These are phyloP conservation scores for Myxozyma lipomycoides DNA, from an alignment of 805 yeast species.

Conservation along the genomic window DNA sequence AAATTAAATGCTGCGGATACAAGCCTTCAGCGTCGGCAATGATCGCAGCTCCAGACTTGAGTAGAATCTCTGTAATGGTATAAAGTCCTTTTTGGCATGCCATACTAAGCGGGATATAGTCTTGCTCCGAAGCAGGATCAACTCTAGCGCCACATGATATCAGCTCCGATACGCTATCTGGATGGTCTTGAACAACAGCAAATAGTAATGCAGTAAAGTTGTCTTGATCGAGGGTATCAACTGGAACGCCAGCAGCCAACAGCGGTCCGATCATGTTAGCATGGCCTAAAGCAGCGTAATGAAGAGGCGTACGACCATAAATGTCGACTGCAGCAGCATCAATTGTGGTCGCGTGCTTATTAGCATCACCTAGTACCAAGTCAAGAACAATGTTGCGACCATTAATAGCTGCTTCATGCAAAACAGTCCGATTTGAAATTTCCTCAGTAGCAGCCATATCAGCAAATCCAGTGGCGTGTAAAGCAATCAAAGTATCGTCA, in stretches of 20 bases:
- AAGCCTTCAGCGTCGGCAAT: slow-evolving; percentile 78
- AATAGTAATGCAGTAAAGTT: slow-evolving; percentile 72
- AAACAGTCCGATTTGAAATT: slow-evolving; percentile 62
- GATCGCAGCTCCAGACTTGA: slow-evolving; percentile 43
- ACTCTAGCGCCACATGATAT: slow-evolving; percentile 46
- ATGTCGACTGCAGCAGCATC: slow-evolving; percentile 37
- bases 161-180: slow-evolving; percentile 50
- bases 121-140: slow-evolving; percentile 40
- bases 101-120: slow-evolving; percentile 62
- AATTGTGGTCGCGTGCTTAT: slow-evolving; percentile 9
- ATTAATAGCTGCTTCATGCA: slow-evolving; percentile 57
- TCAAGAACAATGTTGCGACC: slow-evolving; percentile 36
- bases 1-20: slow-evolving; percentile 80
- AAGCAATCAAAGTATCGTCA: slow-evolving; percentile 53
- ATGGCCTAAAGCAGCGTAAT: slow-evolving; percentile 66
- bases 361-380: slow-evolving; percentile 31
- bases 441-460: slow-evolving; percentile 67
- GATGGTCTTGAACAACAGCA: slow-evolving; percentile 67
- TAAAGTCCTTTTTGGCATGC: slow-evolving; percentile 84
- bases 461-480: slow-evolving; percentile 48
- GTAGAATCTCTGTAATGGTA: slow-evolving; percentile 60
- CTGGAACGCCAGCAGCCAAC: slow-evolving; percentile 40
- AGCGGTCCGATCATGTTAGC: slow-evolving; percentile 44
- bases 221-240: slow-evolving; percentile 41
- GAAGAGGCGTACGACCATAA: slow-evolving; percentile 74